Conservation (phyloP, 495 filamentous ascomycete species). For the Parmelia sp. region DNA sequence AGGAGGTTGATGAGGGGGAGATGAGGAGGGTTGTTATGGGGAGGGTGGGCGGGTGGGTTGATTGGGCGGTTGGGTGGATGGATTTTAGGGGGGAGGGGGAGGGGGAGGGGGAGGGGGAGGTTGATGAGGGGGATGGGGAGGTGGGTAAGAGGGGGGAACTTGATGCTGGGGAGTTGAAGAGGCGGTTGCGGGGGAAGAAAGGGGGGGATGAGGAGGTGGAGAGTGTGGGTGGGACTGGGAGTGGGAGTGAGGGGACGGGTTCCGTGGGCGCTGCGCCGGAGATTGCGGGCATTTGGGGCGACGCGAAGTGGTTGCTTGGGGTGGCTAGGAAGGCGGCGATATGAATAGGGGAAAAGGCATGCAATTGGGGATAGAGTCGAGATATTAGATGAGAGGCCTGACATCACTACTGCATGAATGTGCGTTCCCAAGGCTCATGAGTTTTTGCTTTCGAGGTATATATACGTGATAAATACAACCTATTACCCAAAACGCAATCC, state of each 20-base stretch:
- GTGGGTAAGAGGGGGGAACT: not conserved
- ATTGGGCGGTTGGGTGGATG: conserved; percentile 27
- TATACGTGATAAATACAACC: not conserved
- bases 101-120: conserved; percentile 1
- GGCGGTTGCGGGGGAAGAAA: conserved; percentile 9
- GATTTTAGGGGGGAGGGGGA: conserved; percentile 18
- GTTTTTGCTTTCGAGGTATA: not conserved
- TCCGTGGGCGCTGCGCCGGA: conserved; percentile 12
- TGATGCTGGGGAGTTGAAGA: conserved; percentile 14
- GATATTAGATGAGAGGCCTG: not conserved
- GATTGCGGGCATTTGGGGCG: conserved; percentile 14
- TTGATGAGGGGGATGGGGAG: not conserved
- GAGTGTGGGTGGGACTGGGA: too few relatives aligned
- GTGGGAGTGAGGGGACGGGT: not conserved
- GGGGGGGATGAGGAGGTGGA: conserved; percentile 1
- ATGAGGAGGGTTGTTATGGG: conserved; percentile 25
- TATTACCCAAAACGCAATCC: conserved; percentile 57
- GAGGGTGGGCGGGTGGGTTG: conserved; percentile 25
- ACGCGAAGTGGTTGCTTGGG: conserved; percentile 20
- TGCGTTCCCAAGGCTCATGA: not conserved
- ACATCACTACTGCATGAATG: not conserved
- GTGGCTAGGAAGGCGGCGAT: conserved; percentile 17
- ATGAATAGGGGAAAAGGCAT: not conserved
- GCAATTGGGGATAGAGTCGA: not conserved
- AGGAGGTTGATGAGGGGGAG: conserved; percentile 23